Evolutionary conservation across 2,329 filamentous ascomycete species (phyloP), one percentile per base, ranked within the genome.

Genomic region (Botryosphaeria dothidea): DNA sequence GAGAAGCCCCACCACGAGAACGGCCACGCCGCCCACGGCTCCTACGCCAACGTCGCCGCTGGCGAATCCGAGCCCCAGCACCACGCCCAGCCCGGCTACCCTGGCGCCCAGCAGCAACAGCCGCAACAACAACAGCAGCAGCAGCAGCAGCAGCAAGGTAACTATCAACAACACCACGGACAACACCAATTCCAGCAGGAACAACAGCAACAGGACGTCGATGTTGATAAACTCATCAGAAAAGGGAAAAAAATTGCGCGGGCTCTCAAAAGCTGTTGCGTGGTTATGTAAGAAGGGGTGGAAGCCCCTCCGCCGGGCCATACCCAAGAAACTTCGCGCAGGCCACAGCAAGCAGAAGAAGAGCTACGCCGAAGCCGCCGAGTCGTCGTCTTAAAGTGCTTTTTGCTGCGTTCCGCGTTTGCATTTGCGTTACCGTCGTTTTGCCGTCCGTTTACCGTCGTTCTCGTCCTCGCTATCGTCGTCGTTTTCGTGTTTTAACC

Each of bases 191-290:
- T 82, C 66, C 31, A 34, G 31, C 29, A 52, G 6, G 9, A 52
- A n/a, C 25, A 52, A 17, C 48, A 29, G 13, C 71, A 80, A 64
- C 79, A 84, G 68, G 77, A 85, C 64, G 84, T 88, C 69, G 82
- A 88, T 68, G 74, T 86, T 61, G 87, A 85, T 70, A 80, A 90
- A 70, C 71, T 87, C 69, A 83, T 88, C 68, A 86, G 85, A 75
- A 87, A 86, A 74, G 73, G 87, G 34, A 73, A 91, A 7, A 85
- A 81, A 74, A 72, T 92, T 38, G 72, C 91, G 68, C 84, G 83
- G 72, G 88, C 88, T 79, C 74, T 92, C 75, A 87, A 88, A 75
- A 78, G 81, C 45, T 93, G 90, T 78, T 93, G 91, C 81, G 80
- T 86, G 43, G 86, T 94, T 71, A 93, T 93, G 91, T 94, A 64